Evolutionary conservation across 2,329 filamentous ascomycete species (phyloP).

Genomic region (Incumbomyces delicatus): DNA sequence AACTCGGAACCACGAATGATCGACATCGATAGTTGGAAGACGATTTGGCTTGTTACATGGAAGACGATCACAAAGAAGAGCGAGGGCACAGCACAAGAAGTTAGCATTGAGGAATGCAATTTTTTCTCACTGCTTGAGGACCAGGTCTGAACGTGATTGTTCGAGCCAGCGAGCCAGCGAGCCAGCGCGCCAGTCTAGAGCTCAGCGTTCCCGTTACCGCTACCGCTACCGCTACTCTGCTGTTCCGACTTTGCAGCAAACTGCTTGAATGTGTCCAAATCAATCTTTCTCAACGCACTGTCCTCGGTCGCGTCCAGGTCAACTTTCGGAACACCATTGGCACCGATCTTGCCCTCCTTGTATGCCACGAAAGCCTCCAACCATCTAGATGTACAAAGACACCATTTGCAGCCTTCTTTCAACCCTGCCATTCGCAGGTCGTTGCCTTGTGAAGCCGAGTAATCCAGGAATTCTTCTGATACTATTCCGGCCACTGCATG

Average conservation of each 20-base stretch:
- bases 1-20: too few relatives aligned
- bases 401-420: constrained; percentile 53
- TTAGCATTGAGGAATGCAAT: too few relatives aligned
- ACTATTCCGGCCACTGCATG: constrained; percentile 50
- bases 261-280: constrained; percentile 27
- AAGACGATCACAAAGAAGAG: too few relatives aligned
- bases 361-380: constrained; percentile 50
- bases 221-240: constrained; percentile 10
- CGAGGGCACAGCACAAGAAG: too few relatives aligned
- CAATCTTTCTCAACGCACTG: constrained; percentile 28
- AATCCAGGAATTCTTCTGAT: constrained; percentile 54
- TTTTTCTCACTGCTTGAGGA: too few relatives aligned
- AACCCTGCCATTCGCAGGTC: constrained; percentile 49
- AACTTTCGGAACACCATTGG: constrained; percentile 22
- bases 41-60: too few relatives aligned
- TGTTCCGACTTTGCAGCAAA: constrained; percentile 24
- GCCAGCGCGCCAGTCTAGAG: not conserved
- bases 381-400: constrained; percentile 52
- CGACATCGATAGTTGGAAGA: too few relatives aligned
- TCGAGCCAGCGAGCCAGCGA: too few relatives aligned
- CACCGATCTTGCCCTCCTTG: constrained; percentile 30
- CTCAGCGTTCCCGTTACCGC: too few relatives aligned
- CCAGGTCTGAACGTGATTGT: too few relatives aligned
- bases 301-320: constrained; percentile 31
- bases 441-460: constrained; percentile 49